phyloP scores from a whole-genome alignment of 768 basidiomycete species.

The Serendipita vermifera region DNA sequence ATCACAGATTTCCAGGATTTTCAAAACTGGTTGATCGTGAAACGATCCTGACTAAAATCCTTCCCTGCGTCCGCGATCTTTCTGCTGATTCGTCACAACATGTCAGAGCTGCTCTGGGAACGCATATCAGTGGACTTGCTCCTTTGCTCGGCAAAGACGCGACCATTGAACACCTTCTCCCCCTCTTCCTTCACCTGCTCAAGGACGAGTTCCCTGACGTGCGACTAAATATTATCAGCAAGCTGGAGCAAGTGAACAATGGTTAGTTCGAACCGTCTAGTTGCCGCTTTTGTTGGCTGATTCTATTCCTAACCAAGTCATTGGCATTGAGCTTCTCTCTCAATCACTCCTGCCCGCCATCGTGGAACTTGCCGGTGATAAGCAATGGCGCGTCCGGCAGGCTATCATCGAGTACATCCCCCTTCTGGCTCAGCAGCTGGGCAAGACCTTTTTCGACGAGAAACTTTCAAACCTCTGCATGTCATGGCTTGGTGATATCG shows the following conservation, averaged over 20 bases:
- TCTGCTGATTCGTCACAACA: constrained; percentile 92
- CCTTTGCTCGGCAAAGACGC: constrained; percentile 86
- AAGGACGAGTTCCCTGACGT: constrained; percentile 99
- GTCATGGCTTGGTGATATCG: constrained; percentile 97
- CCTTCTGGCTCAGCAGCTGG: constrained; percentile 94
- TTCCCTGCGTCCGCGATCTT: constrained; percentile 90
- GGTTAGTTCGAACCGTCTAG: constrained; percentile 43
- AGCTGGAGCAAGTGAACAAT: constrained; percentile 87
- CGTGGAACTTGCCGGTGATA: constrained; percentile 95
- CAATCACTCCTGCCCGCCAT: constrained; percentile 95
- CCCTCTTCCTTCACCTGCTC: constrained; percentile 86
- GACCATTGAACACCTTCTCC: constrained; percentile 92
- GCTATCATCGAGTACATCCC: constrained; percentile 99
- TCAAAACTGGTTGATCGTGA: constrained; percentile 88
- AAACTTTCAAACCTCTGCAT: constrained; percentile 94
- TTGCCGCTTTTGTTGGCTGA: not conserved
- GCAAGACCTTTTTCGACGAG: constrained; percentile 94
- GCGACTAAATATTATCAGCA: constrained; percentile 93
- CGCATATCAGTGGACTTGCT: constrained; percentile 90
- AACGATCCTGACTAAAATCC: constrained; percentile 79
- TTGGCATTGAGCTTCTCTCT: constrained; percentile 88
- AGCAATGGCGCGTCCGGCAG: constrained; percentile 98
- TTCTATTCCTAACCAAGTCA: too few relatives aligned
- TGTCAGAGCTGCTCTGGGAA: constrained; percentile 91
- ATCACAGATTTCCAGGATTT: constrained; percentile 50